Conservation (phyloP, 768 basidiomycete species). For the Inosperma sp. region DNA sequence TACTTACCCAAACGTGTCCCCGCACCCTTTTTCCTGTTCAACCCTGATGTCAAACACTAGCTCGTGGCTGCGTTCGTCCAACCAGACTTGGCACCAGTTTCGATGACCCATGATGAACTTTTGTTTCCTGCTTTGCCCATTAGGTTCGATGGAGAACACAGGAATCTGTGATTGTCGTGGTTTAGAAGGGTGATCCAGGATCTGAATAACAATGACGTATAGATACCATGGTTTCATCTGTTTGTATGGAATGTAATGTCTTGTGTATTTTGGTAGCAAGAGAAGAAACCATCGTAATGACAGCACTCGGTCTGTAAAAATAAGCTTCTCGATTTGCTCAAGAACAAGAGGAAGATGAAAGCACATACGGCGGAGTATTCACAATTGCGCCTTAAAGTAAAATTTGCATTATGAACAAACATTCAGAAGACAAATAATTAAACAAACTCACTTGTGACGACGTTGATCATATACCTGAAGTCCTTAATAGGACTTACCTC, state of each 20-base stretch:
- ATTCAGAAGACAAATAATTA: neutral
- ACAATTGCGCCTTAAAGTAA: conserved; percentile 73
- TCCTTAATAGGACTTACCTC: conserved; percentile 56
- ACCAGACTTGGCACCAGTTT: conserved; percentile 78
- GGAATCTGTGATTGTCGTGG: conserved; percentile 48
- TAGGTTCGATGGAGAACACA: conserved; percentile 70
- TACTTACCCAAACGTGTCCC: conserved; percentile 74
- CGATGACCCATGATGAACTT: conserved; percentile 83
- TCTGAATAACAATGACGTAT: neutral
- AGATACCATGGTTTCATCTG: conserved; percentile 83
- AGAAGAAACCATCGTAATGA: conserved; percentile 75
- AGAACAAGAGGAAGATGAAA: neutral
- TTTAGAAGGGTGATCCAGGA: neutral
- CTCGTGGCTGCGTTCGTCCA: conserved; percentile 54
- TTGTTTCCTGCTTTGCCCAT: conserved; percentile 70
- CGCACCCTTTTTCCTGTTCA: conserved; percentile 78
- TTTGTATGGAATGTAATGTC: conserved; percentile 75
- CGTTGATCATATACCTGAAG: conserved; percentile 86
- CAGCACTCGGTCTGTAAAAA: conserved; percentile 56
- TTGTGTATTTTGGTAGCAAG: conserved; percentile 79
- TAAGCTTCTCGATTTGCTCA: neutral
- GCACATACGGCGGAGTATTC: conserved; percentile 73
- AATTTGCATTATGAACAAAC: neutral
- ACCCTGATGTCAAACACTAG: conserved; percentile 81
- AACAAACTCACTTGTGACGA: conserved; percentile 62